Conservation (phyloP, 2,329 filamentous ascomycete species). For the Graphium sp. region DNA sequence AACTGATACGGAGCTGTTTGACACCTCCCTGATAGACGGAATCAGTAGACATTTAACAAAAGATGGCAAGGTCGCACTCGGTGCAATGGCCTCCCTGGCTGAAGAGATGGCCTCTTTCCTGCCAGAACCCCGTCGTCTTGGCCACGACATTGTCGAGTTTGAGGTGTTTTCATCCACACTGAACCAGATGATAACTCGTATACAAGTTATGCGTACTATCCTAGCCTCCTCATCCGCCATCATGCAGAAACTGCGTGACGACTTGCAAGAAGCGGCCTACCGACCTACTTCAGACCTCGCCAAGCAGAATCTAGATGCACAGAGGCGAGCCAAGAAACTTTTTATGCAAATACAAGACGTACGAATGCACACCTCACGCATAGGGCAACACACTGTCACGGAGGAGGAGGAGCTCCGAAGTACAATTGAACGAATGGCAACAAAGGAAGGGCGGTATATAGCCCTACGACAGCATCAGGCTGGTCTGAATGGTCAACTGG, state of each 20-base stretch:
- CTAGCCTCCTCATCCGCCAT: slow-evolving; percentile 30
- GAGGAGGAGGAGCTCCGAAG: no score
- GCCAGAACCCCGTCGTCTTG: slow-evolving; percentile 30
- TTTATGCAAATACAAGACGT: no score
- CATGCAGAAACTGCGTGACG: slow-evolving; percentile 19
- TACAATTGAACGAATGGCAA: slow-evolving; percentile 39
- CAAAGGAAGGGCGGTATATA: slow-evolving; percentile 40
- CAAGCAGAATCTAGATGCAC: slow-evolving; percentile 57
- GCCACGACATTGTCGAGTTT: slow-evolving; percentile 33
- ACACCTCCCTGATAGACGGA: slow-evolving; percentile 28
- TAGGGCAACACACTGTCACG: no score
- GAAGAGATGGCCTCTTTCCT: slow-evolving; percentile 29
- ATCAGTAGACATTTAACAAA: slow-evolving; percentile 35
- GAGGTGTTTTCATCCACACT: slow-evolving; percentile 34
- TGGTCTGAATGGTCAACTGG: slow-evolving; percentile 43
- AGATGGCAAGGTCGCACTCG: slow-evolving; percentile 37
- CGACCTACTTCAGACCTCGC: slow-evolving; percentile 40
- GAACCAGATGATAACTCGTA: slow-evolving; percentile 36
- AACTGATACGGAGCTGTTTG: background rate
- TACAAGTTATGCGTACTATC: slow-evolving; percentile 37
- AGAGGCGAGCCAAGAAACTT: slow-evolving; percentile 53
- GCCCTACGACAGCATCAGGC: slow-evolving; percentile 39
- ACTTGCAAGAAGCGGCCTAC: slow-evolving; percentile 28
- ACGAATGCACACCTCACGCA: no score
- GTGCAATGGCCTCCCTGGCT: slow-evolving; percentile 36